Percentiles rank a stretch among this genome's conserved stretches.
phyloP scores from a whole-genome alignment of 2,329 filamentous ascomycete species.

The Massarina eburnea region DNA sequence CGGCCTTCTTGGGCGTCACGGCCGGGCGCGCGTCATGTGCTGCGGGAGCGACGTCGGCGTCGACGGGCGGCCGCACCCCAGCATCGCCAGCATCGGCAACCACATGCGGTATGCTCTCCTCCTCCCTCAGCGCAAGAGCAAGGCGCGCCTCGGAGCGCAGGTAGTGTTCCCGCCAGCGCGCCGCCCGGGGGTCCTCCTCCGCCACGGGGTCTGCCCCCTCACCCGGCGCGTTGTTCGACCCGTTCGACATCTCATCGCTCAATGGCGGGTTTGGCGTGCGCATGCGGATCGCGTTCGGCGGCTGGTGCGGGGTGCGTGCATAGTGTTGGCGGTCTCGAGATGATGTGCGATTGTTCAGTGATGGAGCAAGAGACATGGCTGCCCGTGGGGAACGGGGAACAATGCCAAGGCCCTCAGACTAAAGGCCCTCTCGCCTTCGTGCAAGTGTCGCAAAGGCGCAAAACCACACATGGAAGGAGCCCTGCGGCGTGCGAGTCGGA shows the following conservation, averaged over 20 bases:
- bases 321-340: constrained; percentile 46
- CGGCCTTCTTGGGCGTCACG: constrained; percentile 69
- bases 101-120: constrained; percentile 23
- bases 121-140: constrained; percentile 68
- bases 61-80: constrained; percentile 21
- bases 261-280: constrained; percentile 47
- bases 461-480: constrained; percentile 44
- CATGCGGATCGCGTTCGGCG: constrained; percentile 40
- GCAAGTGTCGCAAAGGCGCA: constrained; percentile 42
- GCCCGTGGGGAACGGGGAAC: constrained; percentile 26
- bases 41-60: constrained; percentile 35
- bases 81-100: constrained; percentile 27
- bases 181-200: constrained; percentile 51
- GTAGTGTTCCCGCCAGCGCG: constrained; percentile 75
- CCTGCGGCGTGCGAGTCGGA: constrained; percentile 28
- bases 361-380: constrained; percentile 42
- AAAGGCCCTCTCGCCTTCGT: constrained; percentile 45
- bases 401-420: constrained; percentile 33
- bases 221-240: constrained; percentile 39
- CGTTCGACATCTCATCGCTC: constrained; percentile 48
- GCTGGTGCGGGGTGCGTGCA: constrained; percentile 41
- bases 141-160: constrained; percentile 76
- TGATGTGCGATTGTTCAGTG: constrained; percentile 42
- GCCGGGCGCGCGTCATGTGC: constrained; percentile 48
- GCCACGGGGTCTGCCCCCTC: constrained; percentile 44